Evolutionary conservation across 768 basidiomycete genomes (phyloP).

Genomic region (Calocera cornea): DNA sequence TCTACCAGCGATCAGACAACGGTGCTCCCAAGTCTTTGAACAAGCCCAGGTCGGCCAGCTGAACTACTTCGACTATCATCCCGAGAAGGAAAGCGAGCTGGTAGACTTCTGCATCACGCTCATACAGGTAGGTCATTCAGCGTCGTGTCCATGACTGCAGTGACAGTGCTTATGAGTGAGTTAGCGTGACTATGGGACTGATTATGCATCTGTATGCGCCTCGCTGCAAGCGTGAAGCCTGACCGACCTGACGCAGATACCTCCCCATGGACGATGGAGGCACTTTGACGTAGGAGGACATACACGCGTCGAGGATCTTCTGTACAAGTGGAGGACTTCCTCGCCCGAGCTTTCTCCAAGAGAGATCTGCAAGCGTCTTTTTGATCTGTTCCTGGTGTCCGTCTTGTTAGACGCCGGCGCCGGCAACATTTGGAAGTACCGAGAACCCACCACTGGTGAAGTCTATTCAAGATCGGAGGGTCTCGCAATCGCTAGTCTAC

Average conservation of each 20-base stretch:
- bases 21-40: slow-evolving; percentile 63
- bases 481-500: slow-evolving; percentile 74
- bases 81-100: slow-evolving; percentile 55
- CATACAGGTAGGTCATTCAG: slow-evolving; percentile 46
- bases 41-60: slow-evolving; percentile 63
- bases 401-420: slow-evolving; percentile 93
- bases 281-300: slow-evolving; percentile 58
- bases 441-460: slow-evolving; percentile 39
- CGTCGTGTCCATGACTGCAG: background rate
- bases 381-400: slow-evolving; percentile 79
- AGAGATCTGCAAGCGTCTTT: slow-evolving; percentile 53
- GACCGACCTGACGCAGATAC: slow-evolving; percentile 40
- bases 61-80: slow-evolving; percentile 75
- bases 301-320: slow-evolving; percentile 47
- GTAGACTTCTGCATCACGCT: slow-evolving; percentile 61
- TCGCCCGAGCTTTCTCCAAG: slow-evolving; percentile 26
- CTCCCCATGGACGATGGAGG: slow-evolving; percentile 80
- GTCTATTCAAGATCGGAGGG: slow-evolving; percentile 62
- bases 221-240: slow-evolving; percentile 8
- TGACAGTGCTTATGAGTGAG: slow-evolving; percentile 3
- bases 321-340: slow-evolving; percentile 39
- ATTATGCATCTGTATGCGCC: slow-evolving; percentile 41
- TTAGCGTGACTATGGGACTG: slow-evolving; percentile 67
- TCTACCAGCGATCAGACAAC: slow-evolving; percentile 77
- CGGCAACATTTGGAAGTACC: slow-evolving; percentile 67